Base-by-base conservation (phyloP, 805 yeast species). In the Debaryomyces castellii region DNA sequence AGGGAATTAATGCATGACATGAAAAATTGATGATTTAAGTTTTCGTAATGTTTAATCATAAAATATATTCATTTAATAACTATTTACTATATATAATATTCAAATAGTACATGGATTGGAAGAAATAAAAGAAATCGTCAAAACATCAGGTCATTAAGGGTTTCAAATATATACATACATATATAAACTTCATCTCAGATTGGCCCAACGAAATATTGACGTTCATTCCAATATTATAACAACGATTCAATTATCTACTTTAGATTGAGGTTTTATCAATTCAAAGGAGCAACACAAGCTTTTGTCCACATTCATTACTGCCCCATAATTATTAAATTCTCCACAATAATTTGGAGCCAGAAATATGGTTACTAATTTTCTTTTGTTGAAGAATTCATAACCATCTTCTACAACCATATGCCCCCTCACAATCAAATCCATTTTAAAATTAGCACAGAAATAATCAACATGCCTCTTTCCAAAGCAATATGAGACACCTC, bases 321-420 rank as follows among this genome's bases (percentile, higher is more conserved):
- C 90, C 12, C 91, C 91, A 80, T 83, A 85, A 58, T 85, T 85
- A 53, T 83, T 82, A 63, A 85, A 85, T 60, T 85, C 90, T 5
- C 91, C 91, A 67, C 91, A 85, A 57, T 87, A 87, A 59, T 87
- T 87, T 2, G 95, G 95, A 4, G 94, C 95, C 51, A 83, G 79
- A 57, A 87, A 87, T 1, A 87, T 82, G 0, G 95, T 87, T 1
- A 87, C 94, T 46, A 87, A 69, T 61, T 82, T 82, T 54, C 89
- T 71, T 58, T 81, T 83, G 48, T 83, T 83, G 61, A 85, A 87
- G 60, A 87, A 87, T 60, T 87, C 94, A 60, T 87, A 87, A 2
- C 95, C 95, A 59, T 87, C 92, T 62, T 87, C 92, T 27, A 87
- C 95, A 38, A 87, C 94, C 95, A 87, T 87, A 61, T 87, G 95